Evolutionary conservation across 176 grass and related monocot genomes (phyloP).

Genomic region (Chloris gayana): DNA sequence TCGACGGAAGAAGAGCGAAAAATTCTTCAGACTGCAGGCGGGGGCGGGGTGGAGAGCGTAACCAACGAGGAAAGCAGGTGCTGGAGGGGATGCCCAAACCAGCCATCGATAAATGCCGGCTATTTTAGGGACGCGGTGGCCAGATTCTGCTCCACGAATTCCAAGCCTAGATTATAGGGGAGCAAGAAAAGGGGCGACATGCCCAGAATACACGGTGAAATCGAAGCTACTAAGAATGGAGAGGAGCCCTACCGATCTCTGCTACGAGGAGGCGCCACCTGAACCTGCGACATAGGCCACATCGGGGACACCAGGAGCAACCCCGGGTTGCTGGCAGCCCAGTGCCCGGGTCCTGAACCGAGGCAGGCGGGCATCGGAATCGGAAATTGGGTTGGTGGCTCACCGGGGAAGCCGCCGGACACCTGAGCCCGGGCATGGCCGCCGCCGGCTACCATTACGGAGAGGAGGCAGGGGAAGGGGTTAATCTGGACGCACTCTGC

Average conservation of each 20-base stretch:
- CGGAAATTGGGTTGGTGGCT: neutral
- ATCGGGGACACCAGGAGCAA: neutral
- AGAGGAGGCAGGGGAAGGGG: too few relatives aligned
- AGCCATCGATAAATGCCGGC: neutral
- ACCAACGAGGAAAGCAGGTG: constrained; percentile 11
- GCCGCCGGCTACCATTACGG: too few relatives aligned
- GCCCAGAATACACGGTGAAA: neutral
- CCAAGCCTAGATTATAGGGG: constrained; percentile 16
- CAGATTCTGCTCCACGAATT: constrained; percentile 8
- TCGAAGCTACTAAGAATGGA: neutral
- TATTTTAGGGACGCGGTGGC: constrained; percentile 29
- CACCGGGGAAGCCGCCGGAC: neutral
- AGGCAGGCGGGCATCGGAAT: neutral
- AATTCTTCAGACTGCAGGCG: neutral
- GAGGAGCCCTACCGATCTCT: too few relatives aligned
- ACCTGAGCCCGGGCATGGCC: neutral
- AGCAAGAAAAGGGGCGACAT: neutral
- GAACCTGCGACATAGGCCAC: neutral
- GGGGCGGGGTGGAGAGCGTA: neutral
- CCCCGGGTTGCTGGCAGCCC: neutral
- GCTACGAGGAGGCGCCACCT: neutral
- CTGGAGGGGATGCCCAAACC: neutral
- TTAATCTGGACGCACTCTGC: too few relatives aligned
- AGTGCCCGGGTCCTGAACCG: neutral
- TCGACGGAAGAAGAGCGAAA: constrained; percentile 27